A percentile compares a stretch with the other conserved stretches of the same genome.
phyloP scores from a whole-genome alignment of 164 flowering plant species.

The Platanus orientalis region DNA sequence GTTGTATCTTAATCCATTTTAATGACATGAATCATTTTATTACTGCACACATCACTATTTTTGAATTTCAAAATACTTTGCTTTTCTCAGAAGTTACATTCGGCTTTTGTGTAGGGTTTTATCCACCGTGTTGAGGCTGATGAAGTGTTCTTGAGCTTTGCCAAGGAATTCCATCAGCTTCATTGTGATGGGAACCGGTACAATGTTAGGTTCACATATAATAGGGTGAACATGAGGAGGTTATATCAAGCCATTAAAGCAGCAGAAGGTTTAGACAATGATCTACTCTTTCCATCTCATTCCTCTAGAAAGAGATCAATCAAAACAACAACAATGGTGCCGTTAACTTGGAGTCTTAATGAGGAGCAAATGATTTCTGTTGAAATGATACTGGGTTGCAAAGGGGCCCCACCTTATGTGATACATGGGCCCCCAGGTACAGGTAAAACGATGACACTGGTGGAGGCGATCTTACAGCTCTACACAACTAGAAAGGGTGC shows the following conservation, averaged over 20 bases:
- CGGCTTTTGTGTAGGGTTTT: constrained; percentile 46
- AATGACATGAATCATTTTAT: too few species aligned
- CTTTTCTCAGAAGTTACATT: not conserved
- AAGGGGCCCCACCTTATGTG: constrained; percentile 81
- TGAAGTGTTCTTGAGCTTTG: constrained; percentile 59
- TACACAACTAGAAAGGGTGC: constrained; percentile 32
- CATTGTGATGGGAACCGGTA: constrained; percentile 41
- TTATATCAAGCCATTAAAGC: constrained; percentile 57
- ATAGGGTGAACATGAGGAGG: constrained; percentile 63
- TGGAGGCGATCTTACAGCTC: constrained; percentile 81
- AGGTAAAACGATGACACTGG: constrained; percentile 82
- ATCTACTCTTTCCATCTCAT: constrained; percentile 62
- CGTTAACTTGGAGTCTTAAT: constrained; percentile 49
- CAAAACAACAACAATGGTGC: constrained; percentile 33
- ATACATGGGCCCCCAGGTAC: constrained; percentile 99
- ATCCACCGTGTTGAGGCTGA: constrained; percentile 89
- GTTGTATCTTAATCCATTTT: too few species aligned
- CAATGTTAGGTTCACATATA: constrained; percentile 57
- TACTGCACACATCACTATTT: not conserved
- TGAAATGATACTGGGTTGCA: constrained; percentile 74
- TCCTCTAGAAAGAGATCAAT: constrained; percentile 33
- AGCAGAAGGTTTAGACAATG: constrained; percentile 37
- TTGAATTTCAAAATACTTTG: not conserved
- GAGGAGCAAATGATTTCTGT: constrained; percentile 73
- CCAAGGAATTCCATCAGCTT: constrained; percentile 37